Evolutionary conservation across 2,329 filamentous ascomycete genomes (phyloP), one percentile per base, ranked within the genome.

Genomic region (Colletotrichum truncatum): DNA sequence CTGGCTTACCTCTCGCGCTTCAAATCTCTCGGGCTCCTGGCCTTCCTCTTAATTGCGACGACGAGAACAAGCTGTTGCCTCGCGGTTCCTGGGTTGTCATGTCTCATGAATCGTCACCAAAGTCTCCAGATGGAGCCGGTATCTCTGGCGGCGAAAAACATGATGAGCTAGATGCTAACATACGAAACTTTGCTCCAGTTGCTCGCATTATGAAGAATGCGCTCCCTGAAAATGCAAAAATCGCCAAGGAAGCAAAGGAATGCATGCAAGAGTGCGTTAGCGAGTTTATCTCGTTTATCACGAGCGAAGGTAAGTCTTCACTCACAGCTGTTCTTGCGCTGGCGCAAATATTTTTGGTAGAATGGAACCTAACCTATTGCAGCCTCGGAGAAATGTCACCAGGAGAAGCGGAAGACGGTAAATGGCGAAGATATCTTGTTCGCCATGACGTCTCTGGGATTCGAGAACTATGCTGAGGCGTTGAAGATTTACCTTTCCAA

Each of bases 241-340:
- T 99, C 67, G 94, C 94, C 66, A 99, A 99, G 78, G 96, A 99
- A 78, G 96, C 96, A 60, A 99, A 99, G 80, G 96, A 99, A 78
- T 99, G 96, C 82, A 98, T 99, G 96, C 96, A 99, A 80, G 96
- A 99, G 80, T 99, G 96, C 76, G 96, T 99, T 64, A 98, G 94
- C 89, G 96, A 99, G 82, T 99, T 99, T 80, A 71, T 99, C 84
- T 97, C 93, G 6, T 99, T 99, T 85, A 98, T 99, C 77, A 99
- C 96, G 34, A 98, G 95, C 79, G 96, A 99, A 87, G 96, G 96
- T 97, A 79, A 76, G 91, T 48, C 8, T 36, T 10, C n/a, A 21
- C 23, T n/a, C 16, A 16, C 21, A 30, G 23, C 25, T 32, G 12
- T 11, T 26, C 28, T 11, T 21, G 38, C 6, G 14, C 9, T 12